A percentile compares a stretch with the other conserved stretches of the same genome.
Evolutionary conservation across 306 rosid species (phyloP).

Genomic region (Medicago arabica): DNA sequence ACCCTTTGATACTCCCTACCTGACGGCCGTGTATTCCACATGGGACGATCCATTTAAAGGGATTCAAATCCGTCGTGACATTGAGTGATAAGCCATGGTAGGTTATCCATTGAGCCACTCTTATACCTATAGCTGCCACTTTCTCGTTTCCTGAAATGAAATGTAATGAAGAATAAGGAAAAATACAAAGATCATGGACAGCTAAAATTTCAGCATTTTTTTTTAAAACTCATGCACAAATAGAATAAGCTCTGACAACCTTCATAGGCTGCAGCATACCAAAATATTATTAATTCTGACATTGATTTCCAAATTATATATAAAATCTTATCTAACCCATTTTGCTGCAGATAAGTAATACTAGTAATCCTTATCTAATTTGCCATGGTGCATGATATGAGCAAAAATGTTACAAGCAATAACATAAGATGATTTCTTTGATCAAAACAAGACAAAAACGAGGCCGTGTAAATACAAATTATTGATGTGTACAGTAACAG

Average conservation of each 20-base stretch:
- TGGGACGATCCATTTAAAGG: slow-evolving; percentile 68
- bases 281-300: slow-evolving; percentile 1
- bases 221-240: slow-evolving; percentile 1
- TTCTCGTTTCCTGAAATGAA: slow-evolving; percentile 69
- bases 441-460: neutral
- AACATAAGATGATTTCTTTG: neutral
- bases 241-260: neutral
- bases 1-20: slow-evolving; percentile 70
- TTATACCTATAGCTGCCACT: slow-evolving; percentile 76
- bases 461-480: neutral
- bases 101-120: slow-evolving; percentile 69
- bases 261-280: slow-evolving; percentile 17
- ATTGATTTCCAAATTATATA: neutral
- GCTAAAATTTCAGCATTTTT: slow-evolving; percentile 14
- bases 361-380: neutral
- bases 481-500: neutral
- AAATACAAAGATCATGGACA: neutral
- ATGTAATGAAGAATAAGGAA: slow-evolving; percentile 25
- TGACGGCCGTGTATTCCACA: slow-evolving; percentile 69
- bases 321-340: slow-evolving; percentile 6
- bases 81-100: slow-evolving; percentile 79
- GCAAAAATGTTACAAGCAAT: neutral
- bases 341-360: neutral
- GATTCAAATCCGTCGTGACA: slow-evolving; percentile 68
- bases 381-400: neutral